phyloP scores from a whole-genome alignment of 495 filamentous ascomycete genomes.

The Penicillium longicatenatum region DNA sequence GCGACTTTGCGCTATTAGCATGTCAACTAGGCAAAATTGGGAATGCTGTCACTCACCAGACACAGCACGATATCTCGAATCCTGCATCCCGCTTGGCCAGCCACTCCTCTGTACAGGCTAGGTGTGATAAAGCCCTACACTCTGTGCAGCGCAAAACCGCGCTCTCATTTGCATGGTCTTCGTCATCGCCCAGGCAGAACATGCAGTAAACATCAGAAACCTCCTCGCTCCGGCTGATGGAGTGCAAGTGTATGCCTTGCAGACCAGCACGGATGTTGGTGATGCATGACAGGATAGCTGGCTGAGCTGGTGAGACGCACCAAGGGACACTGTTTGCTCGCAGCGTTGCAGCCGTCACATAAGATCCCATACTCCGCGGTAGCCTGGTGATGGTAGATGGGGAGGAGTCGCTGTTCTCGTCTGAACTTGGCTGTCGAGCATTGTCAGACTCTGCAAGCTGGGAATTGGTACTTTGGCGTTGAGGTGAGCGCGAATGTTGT shows the following conservation, averaged over 20 bases:
- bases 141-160: background rate
- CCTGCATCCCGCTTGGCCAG: background rate
- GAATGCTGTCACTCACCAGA: background rate
- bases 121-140: background rate
- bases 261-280: background rate
- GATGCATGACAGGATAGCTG: constrained; percentile 1
- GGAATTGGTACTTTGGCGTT: background rate
- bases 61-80: background rate
- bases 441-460: background rate
- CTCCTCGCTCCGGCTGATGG: background rate
- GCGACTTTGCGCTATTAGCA: background rate
- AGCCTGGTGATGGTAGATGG: background rate
- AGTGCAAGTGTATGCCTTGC: background rate
- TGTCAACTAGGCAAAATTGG: background rate
- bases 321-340: background rate
- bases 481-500: background rate
- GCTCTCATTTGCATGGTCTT: background rate
- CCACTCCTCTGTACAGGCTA: background rate
- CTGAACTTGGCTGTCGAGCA: background rate
- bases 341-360: background rate
- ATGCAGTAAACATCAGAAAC: background rate
- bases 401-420: background rate
- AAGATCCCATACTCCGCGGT: background rate
- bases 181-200: background rate
- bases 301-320: background rate